Evolutionary conservation across 1,139 yeast genomes (phyloP).

Genomic region (Yamadazyma spencermartinsiae): DNA sequence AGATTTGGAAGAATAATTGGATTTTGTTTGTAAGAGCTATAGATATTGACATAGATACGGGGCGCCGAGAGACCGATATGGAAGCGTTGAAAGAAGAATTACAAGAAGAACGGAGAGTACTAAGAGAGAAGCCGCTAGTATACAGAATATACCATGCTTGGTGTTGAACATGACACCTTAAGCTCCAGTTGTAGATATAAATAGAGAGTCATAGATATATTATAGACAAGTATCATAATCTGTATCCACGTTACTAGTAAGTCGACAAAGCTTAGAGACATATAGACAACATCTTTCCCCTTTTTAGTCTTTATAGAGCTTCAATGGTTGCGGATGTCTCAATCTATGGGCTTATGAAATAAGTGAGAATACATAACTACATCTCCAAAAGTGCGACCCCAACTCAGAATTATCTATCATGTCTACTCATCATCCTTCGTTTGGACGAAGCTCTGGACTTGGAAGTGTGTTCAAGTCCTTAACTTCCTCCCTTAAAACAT

Average conservation of each 20-base stretch:
- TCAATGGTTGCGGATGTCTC: too few relatives aligned
- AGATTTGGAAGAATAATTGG: slow-evolving; percentile 44
- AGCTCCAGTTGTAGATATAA: too few relatives aligned
- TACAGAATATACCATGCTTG: slow-evolving; percentile 36
- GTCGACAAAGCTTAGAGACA: too few relatives aligned
- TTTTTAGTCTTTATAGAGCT: too few relatives aligned
- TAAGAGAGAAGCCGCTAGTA: slow-evolving; percentile 34
- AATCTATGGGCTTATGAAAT: too few relatives aligned
- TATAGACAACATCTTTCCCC: too few relatives aligned
- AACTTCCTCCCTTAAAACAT: slow-evolving; percentile 50
- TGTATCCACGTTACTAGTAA: too few relatives aligned
- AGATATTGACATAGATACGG: slow-evolving; percentile 43
- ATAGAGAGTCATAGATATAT: too few relatives aligned
- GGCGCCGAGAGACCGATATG: slow-evolving; percentile 43
- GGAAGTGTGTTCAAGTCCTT: slow-evolving; percentile 56
- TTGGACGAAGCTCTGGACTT: slow-evolving; percentile 36
- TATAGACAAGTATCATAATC: too few relatives aligned
- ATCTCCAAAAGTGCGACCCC: too few relatives aligned
- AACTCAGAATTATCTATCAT: too few relatives aligned
- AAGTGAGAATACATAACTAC: too few relatives aligned
- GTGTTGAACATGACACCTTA: slow-evolving; percentile 28
- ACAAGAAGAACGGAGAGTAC: slow-evolving; percentile 36
- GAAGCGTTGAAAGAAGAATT: slow-evolving; percentile 44
- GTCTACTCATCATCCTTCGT: slow-evolving; percentile 35
- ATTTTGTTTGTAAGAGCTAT: slow-evolving; percentile 31